Base-by-base conservation (phyloP, 176 grass and related monocot genomes). In the Tuctoria greenei region DNA sequence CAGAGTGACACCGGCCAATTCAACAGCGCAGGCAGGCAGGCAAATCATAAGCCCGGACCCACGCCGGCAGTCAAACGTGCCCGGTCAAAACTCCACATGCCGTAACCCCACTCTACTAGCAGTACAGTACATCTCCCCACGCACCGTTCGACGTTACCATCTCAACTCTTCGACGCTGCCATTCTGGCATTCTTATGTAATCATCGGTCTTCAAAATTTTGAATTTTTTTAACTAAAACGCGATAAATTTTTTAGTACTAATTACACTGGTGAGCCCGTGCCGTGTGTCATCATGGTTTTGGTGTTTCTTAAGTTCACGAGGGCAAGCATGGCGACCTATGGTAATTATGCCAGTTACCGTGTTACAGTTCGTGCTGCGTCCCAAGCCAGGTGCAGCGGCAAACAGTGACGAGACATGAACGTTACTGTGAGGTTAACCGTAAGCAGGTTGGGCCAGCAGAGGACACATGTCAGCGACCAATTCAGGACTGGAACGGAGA, bases 31-130 rank as follows among this genome's bases (percentile, higher is more conserved):
- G 40, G 76, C 58, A 65, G n/a, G n/a, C n/a, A n/a, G 62, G 69
- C 77, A 86, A 86, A 86, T 86, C 84, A 81, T 86, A 80, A 86
- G 77, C 42, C 47, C 13, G 59, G 43, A 20, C 67, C 83, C 77
- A 69, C 83, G 0, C 31, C 6, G 60, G 49, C 73, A 64, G 76
- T 85, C 83, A 85, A 85, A 79, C 83, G 61, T 65, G 68, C 27
- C 37, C 41, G 8, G 76, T 80, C 76, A 85, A 85, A 2, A 65
- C 54, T 24, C 76, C 50, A 3, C 40, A 7, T 28, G 27, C 23
- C 55, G 41, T 39, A 37, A 38, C 28, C 56, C 54, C 66, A 71
- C 47, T 11, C 68, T 20, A 49, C 23, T 21, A 25, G 54, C 9
- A 20, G n/a, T 4, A 11, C 31, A 3, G 14, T 10, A 43, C 28